Evolutionary conservation across 805 yeast genomes (phyloP).

Genomic region (Priceomyces melissophilus): DNA sequence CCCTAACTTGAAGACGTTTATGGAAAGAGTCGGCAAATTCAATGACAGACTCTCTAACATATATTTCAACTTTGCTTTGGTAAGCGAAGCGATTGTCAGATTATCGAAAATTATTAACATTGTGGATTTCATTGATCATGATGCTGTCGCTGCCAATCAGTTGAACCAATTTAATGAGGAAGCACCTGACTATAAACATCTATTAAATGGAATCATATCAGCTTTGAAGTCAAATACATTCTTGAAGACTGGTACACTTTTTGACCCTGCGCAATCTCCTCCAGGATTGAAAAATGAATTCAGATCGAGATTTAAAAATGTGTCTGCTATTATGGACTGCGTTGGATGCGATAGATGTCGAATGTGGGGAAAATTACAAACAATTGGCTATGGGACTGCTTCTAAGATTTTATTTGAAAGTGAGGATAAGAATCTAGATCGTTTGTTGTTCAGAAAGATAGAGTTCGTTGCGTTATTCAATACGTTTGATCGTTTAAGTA

Average conservation of each 20-base stretch:
- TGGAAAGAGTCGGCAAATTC: conserved; percentile 84
- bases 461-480: conserved; percentile 89
- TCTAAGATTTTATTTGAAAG: conserved; percentile 84
- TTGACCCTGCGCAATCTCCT: conserved; percentile 43
- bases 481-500: conserved; percentile 88
- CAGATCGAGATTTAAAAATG: conserved; percentile 79
- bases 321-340: conserved; percentile 93
- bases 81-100: conserved; percentile 77
- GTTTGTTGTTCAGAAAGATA: conserved; percentile 63
- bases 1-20: conserved; percentile 77
- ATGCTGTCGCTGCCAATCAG: conserved; percentile 15
- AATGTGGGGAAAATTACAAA: conserved; percentile 97
- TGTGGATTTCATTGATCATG: conserved; percentile 22
- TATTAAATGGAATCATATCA: conserved; percentile 33
- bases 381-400: conserved; percentile 97
- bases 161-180: conserved; percentile 46
- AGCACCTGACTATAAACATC: conserved; percentile 27
- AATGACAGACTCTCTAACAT: conserved; percentile 88
- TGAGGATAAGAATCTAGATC: conserved; percentile 47
- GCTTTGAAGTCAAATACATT: conserved; percentile 41
- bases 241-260: conserved; percentile 45
- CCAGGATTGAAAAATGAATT: conserved; percentile 76
- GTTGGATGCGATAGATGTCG: conserved; percentile 98
- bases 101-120: conserved; percentile 29
- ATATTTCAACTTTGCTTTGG: conserved; percentile 87